Conservation (phyloP, 2,329 filamentous ascomycete species). For the Plenodomus biglobosus region DNA sequence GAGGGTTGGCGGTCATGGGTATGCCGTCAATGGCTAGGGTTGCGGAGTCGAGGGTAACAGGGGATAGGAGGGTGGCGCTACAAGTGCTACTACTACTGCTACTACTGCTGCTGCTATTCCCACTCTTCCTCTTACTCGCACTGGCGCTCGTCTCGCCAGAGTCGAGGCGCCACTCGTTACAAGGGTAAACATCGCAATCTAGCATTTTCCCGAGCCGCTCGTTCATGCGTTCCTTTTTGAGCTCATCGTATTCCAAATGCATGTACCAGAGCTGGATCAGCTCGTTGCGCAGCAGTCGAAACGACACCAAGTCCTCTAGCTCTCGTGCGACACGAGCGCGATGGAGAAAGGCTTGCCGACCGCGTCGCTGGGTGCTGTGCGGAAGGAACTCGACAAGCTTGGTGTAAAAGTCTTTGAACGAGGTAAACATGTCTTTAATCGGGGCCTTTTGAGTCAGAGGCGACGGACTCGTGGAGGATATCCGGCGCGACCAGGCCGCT, state of each 20-base stretch:
- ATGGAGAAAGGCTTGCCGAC: conserved; percentile 32
- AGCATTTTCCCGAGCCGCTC: conserved; percentile 20
- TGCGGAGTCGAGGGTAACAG: conserved; percentile 9
- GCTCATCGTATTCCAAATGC: conserved; percentile 30
- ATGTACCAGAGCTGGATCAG: conserved; percentile 33
- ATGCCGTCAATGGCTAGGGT: conserved; percentile 15
- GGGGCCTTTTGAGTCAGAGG: conserved; percentile 21
- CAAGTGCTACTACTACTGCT: not conserved
- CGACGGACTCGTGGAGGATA: conserved; percentile 11
- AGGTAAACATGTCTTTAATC: conserved; percentile 35
- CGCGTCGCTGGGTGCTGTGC: conserved; percentile 8
- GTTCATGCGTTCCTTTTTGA: conserved; percentile 25
- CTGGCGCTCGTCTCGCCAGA: not conserved
- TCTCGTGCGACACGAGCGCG: conserved; percentile 41
- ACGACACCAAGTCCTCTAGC: conserved; percentile 32
- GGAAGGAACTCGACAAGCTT: conserved; percentile 22
- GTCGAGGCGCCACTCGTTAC: conserved; percentile 12
- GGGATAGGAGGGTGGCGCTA: conserved; percentile 2
- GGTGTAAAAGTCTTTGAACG: conserved; percentile 38
- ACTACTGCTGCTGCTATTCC: not conserved
- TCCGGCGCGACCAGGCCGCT: conserved; percentile 20
- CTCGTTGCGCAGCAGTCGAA: conserved; percentile 30
- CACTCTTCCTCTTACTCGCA: too few species aligned
- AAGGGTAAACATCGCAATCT: conserved; percentile 30
- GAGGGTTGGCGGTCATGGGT: conserved; percentile 11